phyloP scores from a whole-genome alignment of 2,329 filamentous ascomycete genomes.

The Fusarium sterilihyphosum region DNA sequence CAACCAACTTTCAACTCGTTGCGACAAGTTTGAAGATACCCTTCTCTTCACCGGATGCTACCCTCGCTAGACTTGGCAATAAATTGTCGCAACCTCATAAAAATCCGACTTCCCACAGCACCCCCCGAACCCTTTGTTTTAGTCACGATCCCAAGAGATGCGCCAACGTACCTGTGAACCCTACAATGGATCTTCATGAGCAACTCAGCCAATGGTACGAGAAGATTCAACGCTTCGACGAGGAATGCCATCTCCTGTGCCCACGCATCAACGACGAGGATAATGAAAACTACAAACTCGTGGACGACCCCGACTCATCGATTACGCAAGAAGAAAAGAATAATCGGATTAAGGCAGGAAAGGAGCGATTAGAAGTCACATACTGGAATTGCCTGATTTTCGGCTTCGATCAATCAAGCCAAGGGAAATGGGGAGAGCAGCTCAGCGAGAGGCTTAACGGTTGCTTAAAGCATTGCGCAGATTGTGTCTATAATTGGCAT shows the following conservation, averaged over 20 bases:
- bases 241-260: slow-evolving; percentile 73
- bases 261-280: slow-evolving; percentile 72
- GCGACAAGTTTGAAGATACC: background rate
- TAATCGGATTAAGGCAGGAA: slow-evolving; percentile 63
- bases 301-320: slow-evolving; percentile 61
- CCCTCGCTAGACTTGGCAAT: background rate
- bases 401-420: slow-evolving; percentile 70
- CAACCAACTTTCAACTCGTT: background rate
- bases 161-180: slow-evolving; percentile 7
- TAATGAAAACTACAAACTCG: slow-evolving; percentile 64
- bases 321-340: slow-evolving; percentile 63
- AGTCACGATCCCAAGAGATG: slow-evolving; percentile 33
- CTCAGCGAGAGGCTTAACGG: slow-evolving; percentile 67
- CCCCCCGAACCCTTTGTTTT: slow-evolving; percentile 7
- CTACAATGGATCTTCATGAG: slow-evolving; percentile 53
- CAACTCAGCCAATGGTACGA: slow-evolving; percentile 56
- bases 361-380: slow-evolving; percentile 67
- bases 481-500: slow-evolving; percentile 80
- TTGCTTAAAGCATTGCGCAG: slow-evolving; percentile 71
- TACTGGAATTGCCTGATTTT: slow-evolving; percentile 76
- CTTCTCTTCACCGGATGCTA: background rate
- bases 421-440: slow-evolving; percentile 67
- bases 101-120: slow-evolving; percentile 1
- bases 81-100: background rate
- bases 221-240: slow-evolving; percentile 55